Base-by-base conservation (phyloP, 2,329 filamentous ascomycete genomes). In the Scytalidium lignicola region DNA sequence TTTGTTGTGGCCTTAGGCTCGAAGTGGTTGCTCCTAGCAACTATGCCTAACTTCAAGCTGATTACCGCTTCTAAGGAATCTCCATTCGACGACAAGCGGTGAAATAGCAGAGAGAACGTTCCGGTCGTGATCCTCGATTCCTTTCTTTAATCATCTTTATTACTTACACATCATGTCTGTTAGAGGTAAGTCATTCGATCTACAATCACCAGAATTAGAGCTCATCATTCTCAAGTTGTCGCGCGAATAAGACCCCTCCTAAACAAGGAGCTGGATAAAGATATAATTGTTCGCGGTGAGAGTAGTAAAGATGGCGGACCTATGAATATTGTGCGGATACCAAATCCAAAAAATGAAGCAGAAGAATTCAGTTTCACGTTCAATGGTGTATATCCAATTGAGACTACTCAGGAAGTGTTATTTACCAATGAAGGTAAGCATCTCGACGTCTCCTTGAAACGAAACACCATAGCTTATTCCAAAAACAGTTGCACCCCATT, bases 301-400 rank as follows among this genome's bases (percentile, higher is more conserved):
- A 80, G 77, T 53, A 78, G 75, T 50, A 79, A 84, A 46, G 71
- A 79, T 43, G 79, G 78, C 57, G 78, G 76, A 56, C 76, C 82
- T 18, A 81, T 79, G 54, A 84, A 77, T 21, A 72, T 95, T 23
- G 83, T 97, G 63, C 86, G 87, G 66, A 95, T 97, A 61, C 92
- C 92, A 3, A 96, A 90, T 64, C 91, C 92, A 0, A 96, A 93
- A 73, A 96, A 96, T 63, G 88, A 89, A 56, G 75, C 79, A 19
- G 92, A 97, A 69, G 87, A 91, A 63, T 97, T 91, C 70, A 90
- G 87, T 47, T 99, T 97, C 67, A 82, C 91, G 46, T 97, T 97
- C 76, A 95, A 93, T 74, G 82, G 87, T 58, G 92, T 97, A 48
- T 97, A 96, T 68, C 89, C 89, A 62, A 81, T 85, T 60, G 69